A percentile compares a stretch with the other conserved stretches of the same genome.
Evolutionary conservation across 2,329 filamentous ascomycete species (phyloP).

Genomic region (Madurella fahalii): DNA sequence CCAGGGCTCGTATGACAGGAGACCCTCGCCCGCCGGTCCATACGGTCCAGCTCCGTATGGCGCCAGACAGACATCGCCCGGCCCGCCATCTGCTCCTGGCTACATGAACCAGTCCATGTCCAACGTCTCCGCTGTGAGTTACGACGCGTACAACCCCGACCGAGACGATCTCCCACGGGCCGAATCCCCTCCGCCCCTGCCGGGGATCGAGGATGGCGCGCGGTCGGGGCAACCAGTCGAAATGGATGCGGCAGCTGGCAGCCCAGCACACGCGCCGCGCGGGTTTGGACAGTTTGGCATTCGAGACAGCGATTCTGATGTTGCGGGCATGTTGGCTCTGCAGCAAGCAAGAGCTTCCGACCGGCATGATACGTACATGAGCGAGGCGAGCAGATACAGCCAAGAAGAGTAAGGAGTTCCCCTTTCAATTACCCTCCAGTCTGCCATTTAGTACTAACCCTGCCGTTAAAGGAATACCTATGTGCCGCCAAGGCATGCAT

Average conservation of each 20-base stretch:
- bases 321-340: slow-evolving; percentile 68
- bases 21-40: slow-evolving; percentile 34
- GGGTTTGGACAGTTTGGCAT: slow-evolving; percentile 46
- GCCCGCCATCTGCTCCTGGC: slow-evolving; percentile 33
- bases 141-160: slow-evolving; percentile 44
- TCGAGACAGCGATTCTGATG: slow-evolving; percentile 65
- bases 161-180: slow-evolving; percentile 51
- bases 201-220: slow-evolving; percentile 39
- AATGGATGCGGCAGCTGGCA: slow-evolving; percentile 69
- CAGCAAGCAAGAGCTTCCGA: slow-evolving; percentile 51
- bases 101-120: slow-evolving; percentile 39
- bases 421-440: not conserved
- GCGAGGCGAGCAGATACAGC: slow-evolving; percentile 69
- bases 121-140: slow-evolving; percentile 36
- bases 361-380: slow-evolving; percentile 51
- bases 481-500: slow-evolving; percentile 52
- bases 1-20: slow-evolving; percentile 36
- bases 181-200: slow-evolving; percentile 61
- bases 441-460: slow-evolving; percentile 26
- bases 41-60: slow-evolving; percentile 35
- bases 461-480: slow-evolving; percentile 48
- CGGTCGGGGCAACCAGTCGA: slow-evolving; percentile 65
- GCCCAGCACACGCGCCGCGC: slow-evolving; percentile 40
- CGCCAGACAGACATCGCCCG: slow-evolving; percentile 35
- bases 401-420: slow-evolving; percentile 62